Conservation (phyloP, 306 rosid species). For the Cucumis melo region DNA sequence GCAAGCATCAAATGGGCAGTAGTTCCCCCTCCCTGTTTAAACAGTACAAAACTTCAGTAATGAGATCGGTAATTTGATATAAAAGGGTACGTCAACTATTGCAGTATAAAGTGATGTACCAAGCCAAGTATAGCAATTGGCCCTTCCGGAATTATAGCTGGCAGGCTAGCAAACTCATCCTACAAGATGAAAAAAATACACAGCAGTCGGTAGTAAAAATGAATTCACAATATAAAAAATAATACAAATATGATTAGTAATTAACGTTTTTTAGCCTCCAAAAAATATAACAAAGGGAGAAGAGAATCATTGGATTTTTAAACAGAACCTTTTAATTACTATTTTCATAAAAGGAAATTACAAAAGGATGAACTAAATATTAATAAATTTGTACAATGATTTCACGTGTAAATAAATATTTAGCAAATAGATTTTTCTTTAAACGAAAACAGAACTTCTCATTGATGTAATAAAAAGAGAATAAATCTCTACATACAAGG, state of each 20-base stretch:
- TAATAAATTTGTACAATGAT: not conserved
- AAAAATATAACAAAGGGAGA: not conserved
- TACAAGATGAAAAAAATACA: constrained; percentile 24
- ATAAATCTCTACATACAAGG: too few relatives aligned
- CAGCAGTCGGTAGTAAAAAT: not conserved
- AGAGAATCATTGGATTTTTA: not conserved
- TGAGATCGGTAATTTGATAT: constrained; percentile 2
- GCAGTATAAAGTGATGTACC: constrained; percentile 27
- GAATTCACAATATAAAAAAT: not conserved
- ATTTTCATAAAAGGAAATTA: not conserved
- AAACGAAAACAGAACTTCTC: too few relatives aligned
- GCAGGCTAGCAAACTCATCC: constrained; percentile 93
- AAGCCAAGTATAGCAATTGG: constrained; percentile 88
- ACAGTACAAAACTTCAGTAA: constrained; percentile 6
- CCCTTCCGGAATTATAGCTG: constrained; percentile 77
- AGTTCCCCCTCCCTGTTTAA: constrained; percentile 87
- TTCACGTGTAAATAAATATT: not conserved
- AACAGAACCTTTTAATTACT: not conserved
- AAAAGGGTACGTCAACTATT: not conserved
- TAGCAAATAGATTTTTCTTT: not conserved
- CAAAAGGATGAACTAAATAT: not conserved
- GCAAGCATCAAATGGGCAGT: constrained; percentile 83
- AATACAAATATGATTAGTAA: not conserved
- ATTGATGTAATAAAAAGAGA: too few relatives aligned
- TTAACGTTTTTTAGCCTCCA: not conserved